phyloP scores from a whole-genome alignment of 257 asterid genomes.

The Solanum arcanum region DNA sequence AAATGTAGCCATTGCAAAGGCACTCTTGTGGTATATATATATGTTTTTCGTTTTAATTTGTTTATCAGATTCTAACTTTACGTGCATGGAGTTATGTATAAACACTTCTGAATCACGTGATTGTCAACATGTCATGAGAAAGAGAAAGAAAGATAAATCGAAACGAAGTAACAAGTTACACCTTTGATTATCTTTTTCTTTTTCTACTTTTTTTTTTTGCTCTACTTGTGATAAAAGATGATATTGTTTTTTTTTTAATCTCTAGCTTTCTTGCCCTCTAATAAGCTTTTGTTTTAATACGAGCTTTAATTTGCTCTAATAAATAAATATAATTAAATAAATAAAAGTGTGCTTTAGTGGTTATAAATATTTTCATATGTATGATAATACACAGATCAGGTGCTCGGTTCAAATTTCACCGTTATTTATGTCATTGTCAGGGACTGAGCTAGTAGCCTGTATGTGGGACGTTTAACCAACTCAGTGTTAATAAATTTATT shows the following conservation, averaged over 20 bases:
- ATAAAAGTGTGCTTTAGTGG: neutral
- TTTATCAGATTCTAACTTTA: neutral
- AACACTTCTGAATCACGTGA: neutral
- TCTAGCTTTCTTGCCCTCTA: neutral
- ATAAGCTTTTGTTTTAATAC: neutral
- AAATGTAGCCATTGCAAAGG: slow-evolving; percentile 47
- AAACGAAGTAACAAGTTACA: neutral
- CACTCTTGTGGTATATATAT: slow-evolving; percentile 29
- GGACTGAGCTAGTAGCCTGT: neutral
- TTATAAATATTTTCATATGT: neutral
- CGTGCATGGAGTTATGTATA: neutral
- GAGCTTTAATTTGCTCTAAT: neutral
- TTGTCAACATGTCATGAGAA: neutral
- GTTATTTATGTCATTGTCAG: neutral
- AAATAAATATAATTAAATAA: neutral
- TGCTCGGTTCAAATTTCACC: neutral
- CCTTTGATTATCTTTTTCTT: neutral
- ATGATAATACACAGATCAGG: neutral
- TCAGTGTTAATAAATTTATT: neutral
- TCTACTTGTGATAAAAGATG: neutral
- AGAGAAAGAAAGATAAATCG: neutral
- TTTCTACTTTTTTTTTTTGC: neutral
- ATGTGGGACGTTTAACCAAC: neutral
- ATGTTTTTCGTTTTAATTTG: neutral
- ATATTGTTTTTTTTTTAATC: neutral